Evolutionary conservation across 1,284 basidiomycete species (phyloP).

Genomic region (Ceratorhiza oryzae-sativae): DNA sequence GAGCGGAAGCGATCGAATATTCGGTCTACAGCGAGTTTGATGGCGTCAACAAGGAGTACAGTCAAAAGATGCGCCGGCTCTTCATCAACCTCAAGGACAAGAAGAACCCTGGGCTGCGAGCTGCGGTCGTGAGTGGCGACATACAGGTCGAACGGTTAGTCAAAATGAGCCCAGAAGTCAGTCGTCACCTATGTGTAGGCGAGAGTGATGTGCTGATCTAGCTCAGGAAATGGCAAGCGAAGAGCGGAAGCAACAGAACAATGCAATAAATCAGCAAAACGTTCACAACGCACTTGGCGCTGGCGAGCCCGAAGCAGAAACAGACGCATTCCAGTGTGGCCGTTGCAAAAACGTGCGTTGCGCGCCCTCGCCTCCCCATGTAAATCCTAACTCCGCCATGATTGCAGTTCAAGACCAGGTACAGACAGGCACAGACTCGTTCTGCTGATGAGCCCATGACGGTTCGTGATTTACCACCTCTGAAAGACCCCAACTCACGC

Average conservation of each 20-base stretch:
- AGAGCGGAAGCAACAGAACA: constrained; percentile 83
- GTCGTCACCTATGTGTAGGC: constrained; percentile 43
- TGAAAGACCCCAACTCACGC: constrained; percentile 42
- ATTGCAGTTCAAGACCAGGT: constrained; percentile 82
- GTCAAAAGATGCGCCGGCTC: constrained; percentile 85
- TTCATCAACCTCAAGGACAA: constrained; percentile 96
- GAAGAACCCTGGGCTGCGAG: constrained; percentile 86
- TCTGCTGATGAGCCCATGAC: constrained; percentile 98
- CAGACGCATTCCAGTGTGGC: constrained; percentile 96
- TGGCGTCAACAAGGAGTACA: constrained; percentile 63
- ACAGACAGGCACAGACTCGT: constrained; percentile 93
- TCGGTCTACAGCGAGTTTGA: constrained; percentile 61
- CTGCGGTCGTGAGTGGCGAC: constrained; percentile 84
- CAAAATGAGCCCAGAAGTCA: constrained; percentile 81
- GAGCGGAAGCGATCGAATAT: constrained; percentile 68
- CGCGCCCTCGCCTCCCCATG: too few relatives aligned
- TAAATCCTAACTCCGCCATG: too few relatives aligned
- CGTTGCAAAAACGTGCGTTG: constrained; percentile 81
- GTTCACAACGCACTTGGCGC: constrained; percentile 92
- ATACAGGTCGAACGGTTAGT: constrained; percentile 74
- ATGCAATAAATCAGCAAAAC: constrained; percentile 86
- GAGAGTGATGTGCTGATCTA: neutral
- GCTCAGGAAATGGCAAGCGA: constrained; percentile 93
- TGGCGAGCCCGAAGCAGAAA: constrained; percentile 90
- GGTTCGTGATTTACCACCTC: constrained; percentile 56